Evolutionary conservation across 371 early-diverging fungal genomes (phyloP), one percentile per base, ranked within the genome.

Genomic region (Phascolomyces articulosus): DNA sequence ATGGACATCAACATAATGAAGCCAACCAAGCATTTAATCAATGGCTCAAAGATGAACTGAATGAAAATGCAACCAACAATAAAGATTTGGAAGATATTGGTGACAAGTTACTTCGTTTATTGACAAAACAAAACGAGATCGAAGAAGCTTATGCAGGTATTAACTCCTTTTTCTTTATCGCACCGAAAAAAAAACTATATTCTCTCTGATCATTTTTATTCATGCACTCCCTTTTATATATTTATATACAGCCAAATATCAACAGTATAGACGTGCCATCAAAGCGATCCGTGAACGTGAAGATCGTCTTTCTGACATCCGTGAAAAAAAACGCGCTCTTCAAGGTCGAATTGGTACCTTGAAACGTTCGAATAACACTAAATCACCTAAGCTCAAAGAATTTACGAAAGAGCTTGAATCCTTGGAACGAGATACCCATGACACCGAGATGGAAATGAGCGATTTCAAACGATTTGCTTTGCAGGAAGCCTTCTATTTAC

Each of bases 381-480:
- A 69, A 54, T 76, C 78, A 24, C 76, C 76, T 21, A 79, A 79
- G 47, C 21, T 71, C 3, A 16, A 48, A 1, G 83, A 82, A 56
- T 71, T 79, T 53, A 65, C 72, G 18, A 67, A 58, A 38, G 83
- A 82, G 41, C 64, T 82, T 16, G 66, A 66, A 15, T 69, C 76
- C 16, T 65, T 82, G 55, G 74, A 73, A 55, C 67, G 71, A 8
- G 83, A 82, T 34, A 78, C 80, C 13, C 74, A 68, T 29, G 77
- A 75, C 29, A 73, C 64, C 20, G 83, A 82, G 48, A 64, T 74
- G 68, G 83, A 79, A 53, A 63, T 82, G 60, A 74, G 80, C 2
- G 78, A 82, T 53, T 82, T 77, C 28, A 82, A 82, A 58, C 74
- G 83, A 38, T 79, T 79, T 67, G 83, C 83, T 1, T 38, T 82